A percentile compares a stretch with the other conserved stretches of the same genome.
Conservation (phyloP, 257 asterid species). For the Mitragyna speciosa region DNA sequence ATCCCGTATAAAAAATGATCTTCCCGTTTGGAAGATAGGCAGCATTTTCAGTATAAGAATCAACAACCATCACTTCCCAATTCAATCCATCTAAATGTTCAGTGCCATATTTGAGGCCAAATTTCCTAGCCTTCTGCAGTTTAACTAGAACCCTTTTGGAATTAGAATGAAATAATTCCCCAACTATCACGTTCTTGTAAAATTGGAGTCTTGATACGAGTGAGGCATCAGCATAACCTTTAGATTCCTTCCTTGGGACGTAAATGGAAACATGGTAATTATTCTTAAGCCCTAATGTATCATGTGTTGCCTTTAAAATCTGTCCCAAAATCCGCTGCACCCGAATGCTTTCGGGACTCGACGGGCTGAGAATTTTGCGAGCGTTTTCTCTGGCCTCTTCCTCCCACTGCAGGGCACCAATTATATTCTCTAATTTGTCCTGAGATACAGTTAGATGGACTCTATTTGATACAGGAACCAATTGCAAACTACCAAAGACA, state of each 20-base stretch:
- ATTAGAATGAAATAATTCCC: not conserved
- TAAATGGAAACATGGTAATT: not conserved
- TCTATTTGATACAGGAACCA: not conserved
- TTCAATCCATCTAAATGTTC: conserved; percentile 10
- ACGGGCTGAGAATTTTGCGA: not conserved
- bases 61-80: conserved; percentile 13
- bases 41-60: not conserved
- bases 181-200: not conserved
- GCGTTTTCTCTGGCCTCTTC: not conserved
- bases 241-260: not conserved
- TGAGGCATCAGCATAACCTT: not conserved
- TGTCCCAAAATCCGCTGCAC: not conserved
- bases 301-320: not conserved
- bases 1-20: not conserved
- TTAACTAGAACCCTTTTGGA: not conserved
- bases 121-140: not conserved
- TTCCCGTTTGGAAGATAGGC: not conserved
- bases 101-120: not conserved
- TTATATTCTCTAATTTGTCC: not conserved
- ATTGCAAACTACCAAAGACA: not conserved
- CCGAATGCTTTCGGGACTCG: not conserved
- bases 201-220: not conserved
- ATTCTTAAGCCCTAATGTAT: not conserved
- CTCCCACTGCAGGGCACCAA: not conserved
- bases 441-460: not conserved